phyloP scores from a whole-genome alignment of 148 eudicot species.

The Limonium bicolor region DNA sequence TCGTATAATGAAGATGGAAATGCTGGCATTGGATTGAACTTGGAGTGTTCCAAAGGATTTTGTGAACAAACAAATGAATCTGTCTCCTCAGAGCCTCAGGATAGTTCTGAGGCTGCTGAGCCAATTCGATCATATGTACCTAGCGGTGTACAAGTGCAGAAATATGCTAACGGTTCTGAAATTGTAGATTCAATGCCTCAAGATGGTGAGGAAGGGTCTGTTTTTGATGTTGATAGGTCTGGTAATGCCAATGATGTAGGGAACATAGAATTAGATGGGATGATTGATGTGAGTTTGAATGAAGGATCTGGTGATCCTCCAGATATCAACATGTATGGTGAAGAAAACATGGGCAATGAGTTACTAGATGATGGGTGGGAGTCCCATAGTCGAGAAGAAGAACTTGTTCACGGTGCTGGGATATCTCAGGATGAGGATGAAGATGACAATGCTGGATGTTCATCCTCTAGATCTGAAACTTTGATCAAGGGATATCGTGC shows the following conservation, averaged over 20 bases:
- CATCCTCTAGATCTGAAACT: constrained; percentile 13
- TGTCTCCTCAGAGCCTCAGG: constrained; percentile 1
- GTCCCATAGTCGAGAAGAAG: constrained; percentile 14
- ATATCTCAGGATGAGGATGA: constrained; percentile 14
- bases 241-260: background rate
- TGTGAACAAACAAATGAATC: constrained; percentile 1
- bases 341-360: background rate
- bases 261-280: background rate
- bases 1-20: constrained; percentile 7
- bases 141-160: constrained; percentile 11
- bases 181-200: constrained; percentile 5
- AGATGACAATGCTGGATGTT: constrained; percentile 13
- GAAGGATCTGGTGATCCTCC: background rate
- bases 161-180: constrained; percentile 7
- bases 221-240: background rate
- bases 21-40: background rate
- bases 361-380: too few relatives aligned
- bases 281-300: background rate
- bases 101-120: background rate
- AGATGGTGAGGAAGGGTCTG: constrained; percentile 2
- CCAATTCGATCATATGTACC: background rate
- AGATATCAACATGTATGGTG: background rate
- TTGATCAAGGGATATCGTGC: constrained; percentile 16
- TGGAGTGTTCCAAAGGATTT: background rate
- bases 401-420: constrained; percentile 12